Evolutionary conservation across 1,284 basidiomycete genomes (phyloP), one percentile per base, ranked within the genome.

Genomic region (Melanopsichium pennsylvanicum): DNA sequence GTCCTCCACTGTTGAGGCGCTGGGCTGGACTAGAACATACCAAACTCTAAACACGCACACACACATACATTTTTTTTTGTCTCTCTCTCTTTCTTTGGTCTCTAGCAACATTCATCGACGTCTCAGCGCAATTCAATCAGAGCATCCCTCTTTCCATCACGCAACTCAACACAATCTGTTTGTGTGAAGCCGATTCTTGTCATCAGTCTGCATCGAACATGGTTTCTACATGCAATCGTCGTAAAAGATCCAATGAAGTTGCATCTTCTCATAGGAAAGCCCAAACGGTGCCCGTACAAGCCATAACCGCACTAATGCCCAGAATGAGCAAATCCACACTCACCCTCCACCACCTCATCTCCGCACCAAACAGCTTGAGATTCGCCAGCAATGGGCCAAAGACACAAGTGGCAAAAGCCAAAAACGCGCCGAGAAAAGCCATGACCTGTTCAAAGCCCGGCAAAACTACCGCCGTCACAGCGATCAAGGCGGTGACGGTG

Each of bases 361-460:
- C 58, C 3, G 15, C 18, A 2, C 51, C 59, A 32, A 75, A 73
- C 18, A 80, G 56, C 27, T 57, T 57, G 13, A 80, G 25, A 22
- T 69, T 69, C 8, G 76, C 78, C 15, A 78, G 34, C 15, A 79
- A 29, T 0, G 78, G 78, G 7, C 78, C 78, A 35, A 79, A 69
- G 15, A 80, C 75, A 41, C 78, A 80, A 1, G 77, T 86, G 68
- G 90, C 83, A 78, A 94, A 94, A 0, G 92, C 89, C 31, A 89
- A 87, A 81, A 93, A 93, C 2, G 80, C 88, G 4, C 93, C 93
- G 31, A 95, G 84, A 80, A 94, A 92, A 12, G 90, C 90, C 91
- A 97, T 94, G 79, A 93, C 86, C 19, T 88, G 86, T 67, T 89
- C 89, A 79, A 97, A 96, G 49, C 90, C 87, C 1, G 94, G 93